Percentiles rank a stretch among this genome's conserved stretches.
Evolutionary conservation across 2,329 filamentous ascomycete species (phyloP).

Genomic region (Gremmenia infestans): DNA sequence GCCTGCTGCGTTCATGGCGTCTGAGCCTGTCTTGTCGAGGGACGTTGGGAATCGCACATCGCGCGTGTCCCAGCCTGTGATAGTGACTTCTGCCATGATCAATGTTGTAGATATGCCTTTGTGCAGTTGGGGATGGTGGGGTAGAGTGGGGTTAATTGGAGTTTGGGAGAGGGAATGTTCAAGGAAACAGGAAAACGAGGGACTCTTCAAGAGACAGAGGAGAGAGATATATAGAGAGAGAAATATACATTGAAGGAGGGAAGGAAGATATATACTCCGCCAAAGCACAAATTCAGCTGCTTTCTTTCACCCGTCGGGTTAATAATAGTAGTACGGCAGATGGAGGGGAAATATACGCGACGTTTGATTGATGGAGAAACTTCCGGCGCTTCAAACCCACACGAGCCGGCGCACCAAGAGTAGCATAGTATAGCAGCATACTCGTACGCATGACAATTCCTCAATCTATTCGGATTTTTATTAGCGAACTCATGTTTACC

Average conservation of each 20-base stretch:
- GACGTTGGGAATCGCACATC: constrained; percentile 86
- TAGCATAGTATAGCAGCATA: too few species aligned
- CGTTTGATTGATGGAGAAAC: constrained; percentile 19
- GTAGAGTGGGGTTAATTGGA: not conserved
- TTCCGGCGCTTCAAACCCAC: not conserved
- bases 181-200: not conserved
- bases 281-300: not conserved
- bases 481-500: too few species aligned
- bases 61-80: constrained; percentile 65
- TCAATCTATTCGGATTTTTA: too few species aligned
- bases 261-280: not conserved
- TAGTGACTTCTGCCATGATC: constrained; percentile 54
- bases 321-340: constrained; percentile 1
- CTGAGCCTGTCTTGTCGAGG: constrained; percentile 90
- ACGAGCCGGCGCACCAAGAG: too few species aligned
- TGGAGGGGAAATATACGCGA: not conserved
- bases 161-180: not conserved
- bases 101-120: not conserved
- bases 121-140: not conserved
- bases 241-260: not conserved
- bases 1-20: constrained; percentile 92
- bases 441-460: too few species aligned
- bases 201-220: not conserved
- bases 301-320: not conserved
- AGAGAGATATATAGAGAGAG: not conserved